These are phyloP conservation scores for Microcera coccophila DNA, from an alignment of 2,329 filamentous ascomycete species.

Conservation along the genomic window DNA sequence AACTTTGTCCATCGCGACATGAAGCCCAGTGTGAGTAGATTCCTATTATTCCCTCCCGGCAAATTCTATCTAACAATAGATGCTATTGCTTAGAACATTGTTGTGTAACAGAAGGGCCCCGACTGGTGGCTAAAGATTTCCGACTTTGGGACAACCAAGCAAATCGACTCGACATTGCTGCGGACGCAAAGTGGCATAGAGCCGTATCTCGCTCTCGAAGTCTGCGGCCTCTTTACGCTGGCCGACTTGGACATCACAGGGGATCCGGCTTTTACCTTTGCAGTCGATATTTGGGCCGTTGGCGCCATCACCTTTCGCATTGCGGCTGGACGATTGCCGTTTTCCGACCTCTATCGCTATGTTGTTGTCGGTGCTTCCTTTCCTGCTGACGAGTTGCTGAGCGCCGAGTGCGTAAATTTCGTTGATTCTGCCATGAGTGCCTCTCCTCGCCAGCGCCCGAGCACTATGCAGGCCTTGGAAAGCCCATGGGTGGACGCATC, in stretches of 20 bases:
- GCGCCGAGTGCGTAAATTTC: no score
- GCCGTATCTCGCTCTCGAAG: slow-evolving; percentile 1
- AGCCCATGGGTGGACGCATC: no score
- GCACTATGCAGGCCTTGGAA: no score
- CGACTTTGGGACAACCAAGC: slow-evolving; percentile 8
- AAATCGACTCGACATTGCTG: neutral
- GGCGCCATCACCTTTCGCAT: slow-evolving; percentile 28
- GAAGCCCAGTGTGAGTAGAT: slow-evolving; percentile 1
- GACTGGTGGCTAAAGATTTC: slow-evolving; percentile 8
- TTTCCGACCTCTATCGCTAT: no score
- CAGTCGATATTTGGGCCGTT: slow-evolving; percentile 30
- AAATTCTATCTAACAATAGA: neutral
- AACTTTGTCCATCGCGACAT: slow-evolving; percentile 10
- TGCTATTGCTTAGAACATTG: neutral
- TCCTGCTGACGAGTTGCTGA: no score
- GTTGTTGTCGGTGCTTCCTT: no score
- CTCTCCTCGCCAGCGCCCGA: no score
- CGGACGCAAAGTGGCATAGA: slow-evolving; percentile 1
- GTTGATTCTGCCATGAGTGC: no score
- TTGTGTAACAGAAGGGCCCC: slow-evolving; percentile 2
- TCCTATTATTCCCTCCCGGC: neutral
- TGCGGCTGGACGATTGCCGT: no score
- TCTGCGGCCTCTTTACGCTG: no score
- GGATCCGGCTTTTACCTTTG: neutral
- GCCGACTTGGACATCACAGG: no score